Percentiles rank a stretch among this genome's conserved stretches.
Conservation (phyloP, 108 stramenopile genomes). For the Hondaea fermentalgiana region DNA sequence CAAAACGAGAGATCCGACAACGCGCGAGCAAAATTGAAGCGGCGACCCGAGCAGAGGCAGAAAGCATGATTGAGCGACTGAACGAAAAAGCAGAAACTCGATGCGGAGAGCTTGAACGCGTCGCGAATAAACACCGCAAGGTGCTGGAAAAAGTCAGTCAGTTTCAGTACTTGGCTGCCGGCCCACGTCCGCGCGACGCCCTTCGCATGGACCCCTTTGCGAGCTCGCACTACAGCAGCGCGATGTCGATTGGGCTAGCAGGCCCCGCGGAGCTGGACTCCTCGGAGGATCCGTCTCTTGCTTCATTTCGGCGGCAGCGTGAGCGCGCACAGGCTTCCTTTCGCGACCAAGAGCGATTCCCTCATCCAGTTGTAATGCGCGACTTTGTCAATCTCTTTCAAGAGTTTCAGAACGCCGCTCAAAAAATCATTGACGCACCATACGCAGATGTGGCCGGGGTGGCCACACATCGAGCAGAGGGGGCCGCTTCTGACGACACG, state of each 20-base stretch:
- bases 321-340: background rate
- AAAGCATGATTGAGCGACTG: background rate
- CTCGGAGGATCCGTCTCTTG: background rate
- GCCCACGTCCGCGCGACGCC: background rate
- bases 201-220: background rate
- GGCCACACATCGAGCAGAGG: background rate
- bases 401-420: background rate
- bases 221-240: background rate
- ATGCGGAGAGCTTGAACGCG: background rate
- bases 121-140: background rate
- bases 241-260: background rate
- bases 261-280: background rate
- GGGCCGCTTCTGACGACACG: background rate
- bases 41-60: background rate
- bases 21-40: background rate
- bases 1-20: background rate
- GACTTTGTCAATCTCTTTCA: constrained; percentile 14
- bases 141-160: background rate
- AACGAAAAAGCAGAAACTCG: background rate
- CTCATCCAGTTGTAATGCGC: background rate
- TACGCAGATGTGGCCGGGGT: background rate
- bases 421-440: background rate
- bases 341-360: background rate
- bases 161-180: background rate
- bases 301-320: background rate